Percentiles rank a stretch among this genome's conserved stretches.
These are phyloP conservation scores for Mycosphaerella sp. DNA, from an alignment of 2,329 filamentous ascomycete species.

Conservation along the genomic window DNA sequence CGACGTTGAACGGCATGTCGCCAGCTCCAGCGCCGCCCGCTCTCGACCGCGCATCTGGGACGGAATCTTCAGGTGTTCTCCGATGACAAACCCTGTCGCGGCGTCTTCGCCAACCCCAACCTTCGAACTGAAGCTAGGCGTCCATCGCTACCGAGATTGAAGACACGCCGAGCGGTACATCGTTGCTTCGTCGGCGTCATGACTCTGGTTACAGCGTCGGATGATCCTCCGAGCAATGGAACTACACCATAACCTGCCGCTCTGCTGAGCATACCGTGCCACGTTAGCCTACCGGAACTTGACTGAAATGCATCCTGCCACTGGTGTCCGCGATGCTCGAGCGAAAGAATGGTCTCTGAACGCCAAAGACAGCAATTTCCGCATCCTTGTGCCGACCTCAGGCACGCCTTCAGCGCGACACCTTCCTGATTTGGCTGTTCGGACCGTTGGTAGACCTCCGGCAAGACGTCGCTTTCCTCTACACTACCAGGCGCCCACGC, in stretches of 20 bases:
- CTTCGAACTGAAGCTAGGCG: not conserved
- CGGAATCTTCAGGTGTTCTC: not conserved
- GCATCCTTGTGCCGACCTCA: not conserved
- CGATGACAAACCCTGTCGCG: not conserved
- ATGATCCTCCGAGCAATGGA: constrained; percentile 1
- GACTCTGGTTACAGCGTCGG: not conserved
- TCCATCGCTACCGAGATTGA: constrained; percentile 1
- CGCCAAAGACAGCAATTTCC: not conserved
- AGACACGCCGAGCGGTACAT: not conserved
- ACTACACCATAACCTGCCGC: not conserved
- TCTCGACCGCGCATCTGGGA: not conserved
- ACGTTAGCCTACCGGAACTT: constrained; percentile 1
- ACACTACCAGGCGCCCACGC: not conserved
- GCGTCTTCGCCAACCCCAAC: not conserved
- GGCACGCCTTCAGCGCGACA: not conserved
- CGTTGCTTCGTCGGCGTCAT: not conserved
- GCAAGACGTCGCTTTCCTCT: not conserved
- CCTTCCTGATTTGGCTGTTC: not conserved
- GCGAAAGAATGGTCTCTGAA: not conserved
- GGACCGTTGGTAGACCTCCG: not conserved
- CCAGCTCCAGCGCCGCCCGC: too few relatives aligned
- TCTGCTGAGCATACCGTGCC: constrained; percentile 4
- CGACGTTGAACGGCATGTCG: too few relatives aligned
- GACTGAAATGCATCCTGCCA: not conserved
- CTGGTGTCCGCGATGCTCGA: not conserved